Evolutionary conservation across 192 early-diverging fungal genomes (phyloP), one percentile per base, ranked within the genome.

Genomic region (Podochytrium sp.): DNA sequence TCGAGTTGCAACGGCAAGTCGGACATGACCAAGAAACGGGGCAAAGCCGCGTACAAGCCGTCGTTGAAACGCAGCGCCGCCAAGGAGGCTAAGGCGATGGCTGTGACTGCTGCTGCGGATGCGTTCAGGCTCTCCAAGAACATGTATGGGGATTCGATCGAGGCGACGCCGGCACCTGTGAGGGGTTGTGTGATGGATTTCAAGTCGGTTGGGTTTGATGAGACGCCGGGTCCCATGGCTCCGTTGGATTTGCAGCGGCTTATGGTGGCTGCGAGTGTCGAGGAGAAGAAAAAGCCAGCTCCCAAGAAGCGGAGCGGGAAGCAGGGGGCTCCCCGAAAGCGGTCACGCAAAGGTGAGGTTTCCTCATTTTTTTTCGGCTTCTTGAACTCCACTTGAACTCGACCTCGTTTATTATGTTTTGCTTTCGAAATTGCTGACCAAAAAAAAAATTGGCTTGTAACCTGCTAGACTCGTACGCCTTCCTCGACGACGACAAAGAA

Each of bases 21-120:
- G n/a, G n/a, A n/a, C n/a, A n/a, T n/a, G n/a, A n/a, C n/a, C n/a
- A n/a, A n/a, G n/a, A 32, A 57, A 29, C 6, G 55, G 32, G 27
- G 27, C 6, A 10, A 10, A 10, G 23, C 27, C 55, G 23, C 29
- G 32, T 57, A 20, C 55, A 61, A 61, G 59, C 34, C 27, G 23
- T 27, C 23, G 20, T 29, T 7, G 30, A 65, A 65, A 47, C 63
- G 40, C 41, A 47, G 7, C 27, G 50, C 30, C 4, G 47, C 66
- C 7, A 69, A 40, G n/a, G 47, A 55, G 12, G 10, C n/a, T 23
- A 69, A 69, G 51, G 35, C 38, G 43, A 6, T 40, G 35, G 66
- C 29, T 55, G 66, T 69, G 30, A 50, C 66, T 16, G 66, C 66
- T 37, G 66, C 66, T 33, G 66, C 66, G 16, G 32, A 55, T 29